Evolutionary conservation across 352 stramenopile genomes (phyloP).

Genomic region (Pythium apleroticum): DNA sequence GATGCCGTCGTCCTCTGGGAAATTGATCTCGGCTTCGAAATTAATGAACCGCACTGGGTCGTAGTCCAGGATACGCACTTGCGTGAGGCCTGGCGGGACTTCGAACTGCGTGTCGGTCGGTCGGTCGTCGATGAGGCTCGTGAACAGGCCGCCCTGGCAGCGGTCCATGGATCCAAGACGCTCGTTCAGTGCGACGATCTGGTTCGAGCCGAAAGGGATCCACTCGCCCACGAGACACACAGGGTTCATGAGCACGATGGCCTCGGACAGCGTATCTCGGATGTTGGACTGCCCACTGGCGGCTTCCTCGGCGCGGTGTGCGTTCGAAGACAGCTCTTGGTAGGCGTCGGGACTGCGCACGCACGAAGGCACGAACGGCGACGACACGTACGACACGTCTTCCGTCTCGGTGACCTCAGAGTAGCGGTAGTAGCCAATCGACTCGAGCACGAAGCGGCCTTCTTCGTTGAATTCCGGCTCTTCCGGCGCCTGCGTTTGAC

Average conservation of each 20-base stretch:
- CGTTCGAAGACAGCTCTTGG: conserved; percentile 85
- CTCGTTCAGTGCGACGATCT: conserved; percentile 95
- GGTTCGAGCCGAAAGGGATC: conserved; percentile 96
- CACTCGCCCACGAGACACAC: conserved; percentile 95
- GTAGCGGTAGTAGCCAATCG: conserved; percentile 88
- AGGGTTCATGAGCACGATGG: conserved; percentile 93
- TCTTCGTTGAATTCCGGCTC: conserved; percentile 33
- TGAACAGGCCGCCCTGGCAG: conserved; percentile 94
- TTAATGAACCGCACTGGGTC: conserved; percentile 97
- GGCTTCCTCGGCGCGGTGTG: conserved; percentile 86
- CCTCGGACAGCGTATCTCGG: conserved; percentile 90
- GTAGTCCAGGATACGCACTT: conserved; percentile 95
- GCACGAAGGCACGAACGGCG: conserved; percentile 93
- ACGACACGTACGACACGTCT: conserved; percentile 95
- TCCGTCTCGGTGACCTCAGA: conserved; percentile 95
- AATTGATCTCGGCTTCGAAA: conserved; percentile 97
- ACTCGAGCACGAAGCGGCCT: conserved; percentile 71
- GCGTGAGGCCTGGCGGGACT: conserved; percentile 88
- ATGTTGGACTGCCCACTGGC: conserved; percentile 86
- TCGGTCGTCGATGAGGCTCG: conserved; percentile 85
- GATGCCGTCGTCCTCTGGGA: conserved; percentile 91
- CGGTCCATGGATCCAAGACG: conserved; percentile 94
- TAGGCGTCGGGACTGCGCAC: conserved; percentile 86
- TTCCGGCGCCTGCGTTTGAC: conserved; percentile 4
- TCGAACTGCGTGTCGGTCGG: conserved; percentile 80